Percentiles rank a stretch among this genome's conserved stretches.
Evolutionary conservation across 495 filamentous ascomycete genomes (phyloP).

Genomic region (Tuber indicum): DNA sequence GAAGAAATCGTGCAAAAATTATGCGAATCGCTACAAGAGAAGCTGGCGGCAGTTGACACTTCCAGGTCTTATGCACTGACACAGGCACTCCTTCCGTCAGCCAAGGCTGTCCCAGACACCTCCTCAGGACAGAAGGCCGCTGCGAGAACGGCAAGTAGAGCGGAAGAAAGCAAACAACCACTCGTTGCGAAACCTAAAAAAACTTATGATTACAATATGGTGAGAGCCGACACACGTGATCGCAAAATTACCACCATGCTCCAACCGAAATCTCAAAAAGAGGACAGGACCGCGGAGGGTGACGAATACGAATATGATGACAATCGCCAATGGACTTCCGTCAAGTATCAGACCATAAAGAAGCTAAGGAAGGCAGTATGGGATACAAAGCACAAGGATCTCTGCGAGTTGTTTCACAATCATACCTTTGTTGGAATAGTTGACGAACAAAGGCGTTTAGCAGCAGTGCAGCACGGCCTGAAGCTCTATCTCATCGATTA

Average conservation of each 20-base stretch:
- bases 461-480: slow-evolving; percentile 85
- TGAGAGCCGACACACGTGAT: slow-evolving; percentile 81
- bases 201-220: slow-evolving; percentile 78
- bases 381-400: slow-evolving; percentile 75
- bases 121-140: slow-evolving; percentile 41
- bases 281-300: slow-evolving; percentile 34
- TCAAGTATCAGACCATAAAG: slow-evolving; percentile 62
- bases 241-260: slow-evolving; percentile 98
- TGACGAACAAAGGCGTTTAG: slow-evolving; percentile 77
- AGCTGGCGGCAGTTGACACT: slow-evolving; percentile 81
- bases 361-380: slow-evolving; percentile 74
- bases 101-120: slow-evolving; percentile 44
- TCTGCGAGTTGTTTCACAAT: slow-evolving; percentile 81
- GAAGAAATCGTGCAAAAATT: slow-evolving; percentile 91
- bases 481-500: slow-evolving; percentile 94
- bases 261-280: slow-evolving; percentile 27
- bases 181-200: slow-evolving; percentile 50
- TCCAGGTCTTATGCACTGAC: slow-evolving; percentile 84
- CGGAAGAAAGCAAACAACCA: slow-evolving; percentile 41
- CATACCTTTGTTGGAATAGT: slow-evolving; percentile 94
- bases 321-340: slow-evolving; percentile 42
- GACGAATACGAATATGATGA: slow-evolving; percentile 34
- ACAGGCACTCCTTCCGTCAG: slow-evolving; percentile 77
- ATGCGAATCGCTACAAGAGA: slow-evolving; percentile 70
- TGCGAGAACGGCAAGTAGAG: slow-evolving; percentile 44